Base-by-base conservation (phyloP, 2,329 filamentous ascomycete species). In the Fusarium aywerte region DNA sequence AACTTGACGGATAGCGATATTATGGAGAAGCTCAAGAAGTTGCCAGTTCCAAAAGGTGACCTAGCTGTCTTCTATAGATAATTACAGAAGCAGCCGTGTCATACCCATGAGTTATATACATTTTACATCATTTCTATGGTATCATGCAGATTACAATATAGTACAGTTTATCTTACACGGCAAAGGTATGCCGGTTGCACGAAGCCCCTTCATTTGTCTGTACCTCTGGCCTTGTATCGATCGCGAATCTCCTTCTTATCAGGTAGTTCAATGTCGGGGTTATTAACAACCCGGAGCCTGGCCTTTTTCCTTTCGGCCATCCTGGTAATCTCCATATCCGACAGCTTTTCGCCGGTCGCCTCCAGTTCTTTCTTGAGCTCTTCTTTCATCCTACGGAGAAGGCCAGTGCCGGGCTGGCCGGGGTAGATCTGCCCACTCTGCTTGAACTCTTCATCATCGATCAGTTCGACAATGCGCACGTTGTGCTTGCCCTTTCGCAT, bases 1-100 rank as follows among this genome's bases (percentile, higher is more conserved):
- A 89, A 90, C 64, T 75, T 92, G 75, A 87, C 86, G 8, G 90
- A 94, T 74, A 84, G 83, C 59, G 89, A 91, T 73, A 88, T 94
- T 16, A 83, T 92, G 79, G 87, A 88, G 35, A 88, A 85, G 76
- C 78, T 96, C 45, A 89, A 87, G 76, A 83, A 80, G 33, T 80
- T 89, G 31, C 82, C 81, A 4, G 78, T 83, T 23, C 81, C 84
- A 8, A 80, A 80, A 60, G 84, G 82, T 7, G 87, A 88, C 60
- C 65, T 87, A 64, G 83, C 82, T 0, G 80, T 88, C 8, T 78
- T 88, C 43, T 87, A 88, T 70, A 79, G 82, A 54, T 87, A 75
- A 27, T 35, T 12, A 23, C 7, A 44, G n/a, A 27, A 18, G 3
- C 29, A 51, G 35, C 29, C 7, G 15, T 45, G 9, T 50, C 48